These are phyloP conservation scores for Telopea speciosissima DNA, from an alignment of 177 flowering plant species.

Conservation along the genomic window DNA sequence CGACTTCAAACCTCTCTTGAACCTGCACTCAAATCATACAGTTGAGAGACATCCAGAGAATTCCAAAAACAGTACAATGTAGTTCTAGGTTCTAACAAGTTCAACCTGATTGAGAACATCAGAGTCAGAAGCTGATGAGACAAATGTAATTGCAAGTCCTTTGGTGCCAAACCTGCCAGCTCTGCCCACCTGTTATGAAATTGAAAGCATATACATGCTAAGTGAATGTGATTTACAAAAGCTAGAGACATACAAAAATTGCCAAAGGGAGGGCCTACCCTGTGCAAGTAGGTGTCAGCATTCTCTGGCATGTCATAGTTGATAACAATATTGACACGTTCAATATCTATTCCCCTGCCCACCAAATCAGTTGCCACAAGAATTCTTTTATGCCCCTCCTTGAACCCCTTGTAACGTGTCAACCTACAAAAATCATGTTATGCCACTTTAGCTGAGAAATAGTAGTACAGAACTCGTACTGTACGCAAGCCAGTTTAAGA, in stretches of 20 bases:
- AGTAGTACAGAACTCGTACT: too few species aligned
- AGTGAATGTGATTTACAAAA: background rate
- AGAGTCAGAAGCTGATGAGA: conserved; percentile 65
- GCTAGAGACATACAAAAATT: background rate
- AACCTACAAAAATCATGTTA: background rate
- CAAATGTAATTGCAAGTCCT: conserved; percentile 82
- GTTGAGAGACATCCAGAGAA: background rate
- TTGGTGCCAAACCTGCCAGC: conserved; percentile 84
- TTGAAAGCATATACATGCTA: background rate
- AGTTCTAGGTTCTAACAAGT: background rate
- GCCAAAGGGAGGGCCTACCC: conserved; percentile 28
- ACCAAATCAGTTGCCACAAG: conserved; percentile 66
- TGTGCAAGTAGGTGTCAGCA: conserved; percentile 61
- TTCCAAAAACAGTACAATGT: background rate
- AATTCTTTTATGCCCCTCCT: conserved; percentile 56
- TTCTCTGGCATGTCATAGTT: conserved; percentile 68
- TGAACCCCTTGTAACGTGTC: conserved; percentile 51
- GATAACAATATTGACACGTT: conserved; percentile 56
- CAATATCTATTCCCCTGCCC: conserved; percentile 60
- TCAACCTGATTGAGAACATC: conserved; percentile 67
- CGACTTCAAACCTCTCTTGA: conserved; percentile 77
- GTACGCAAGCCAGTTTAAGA: too few species aligned
- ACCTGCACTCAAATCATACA: conserved; percentile 32
- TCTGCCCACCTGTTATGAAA: conserved; percentile 54
- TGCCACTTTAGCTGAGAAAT: background rate